A percentile compares a stretch with the other conserved stretches of the same genome.
Evolutionary conservation across 345 rosid species (phyloP).

Genomic region (Diplotaxis tenuifolia): DNA sequence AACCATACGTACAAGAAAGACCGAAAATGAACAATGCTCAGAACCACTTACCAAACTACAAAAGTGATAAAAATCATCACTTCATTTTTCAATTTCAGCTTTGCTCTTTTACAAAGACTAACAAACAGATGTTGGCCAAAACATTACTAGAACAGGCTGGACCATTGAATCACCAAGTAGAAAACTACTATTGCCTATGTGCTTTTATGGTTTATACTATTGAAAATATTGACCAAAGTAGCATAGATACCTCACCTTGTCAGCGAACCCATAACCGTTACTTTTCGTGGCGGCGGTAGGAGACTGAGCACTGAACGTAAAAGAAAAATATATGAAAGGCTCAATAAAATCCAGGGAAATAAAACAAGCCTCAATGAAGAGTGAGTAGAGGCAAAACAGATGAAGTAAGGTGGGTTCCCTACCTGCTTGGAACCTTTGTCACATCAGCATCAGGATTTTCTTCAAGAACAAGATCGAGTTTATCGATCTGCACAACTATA

Average conservation of each 20-base stretch:
- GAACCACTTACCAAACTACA: neutral
- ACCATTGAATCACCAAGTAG: neutral
- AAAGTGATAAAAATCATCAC: neutral
- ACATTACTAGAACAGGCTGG: constrained; percentile 3
- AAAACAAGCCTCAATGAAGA: constrained; percentile 1
- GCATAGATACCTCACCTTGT: constrained; percentile 64
- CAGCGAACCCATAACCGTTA: constrained; percentile 95
- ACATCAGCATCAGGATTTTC: constrained; percentile 73
- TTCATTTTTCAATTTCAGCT: neutral
- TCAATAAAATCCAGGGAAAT: neutral
- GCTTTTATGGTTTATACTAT: neutral
- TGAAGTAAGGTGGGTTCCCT: neutral
- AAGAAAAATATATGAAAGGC: neutral
- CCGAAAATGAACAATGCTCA: constrained; percentile 1
- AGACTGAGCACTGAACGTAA: constrained; percentile 53
- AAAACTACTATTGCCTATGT: neutral
- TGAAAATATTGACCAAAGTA: constrained; percentile 6
- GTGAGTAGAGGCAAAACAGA: neutral
- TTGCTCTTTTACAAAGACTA: neutral
- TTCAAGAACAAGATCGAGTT: constrained; percentile 79
- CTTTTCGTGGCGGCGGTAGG: constrained; percentile 65
- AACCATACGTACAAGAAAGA: too few species aligned
- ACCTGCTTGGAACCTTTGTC: constrained; percentile 67
- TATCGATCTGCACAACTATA: constrained; percentile 82
- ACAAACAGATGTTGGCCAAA: neutral